phyloP scores from a whole-genome alignment of 1,139 yeast genomes.

The Geotrichum restrictum region DNA sequence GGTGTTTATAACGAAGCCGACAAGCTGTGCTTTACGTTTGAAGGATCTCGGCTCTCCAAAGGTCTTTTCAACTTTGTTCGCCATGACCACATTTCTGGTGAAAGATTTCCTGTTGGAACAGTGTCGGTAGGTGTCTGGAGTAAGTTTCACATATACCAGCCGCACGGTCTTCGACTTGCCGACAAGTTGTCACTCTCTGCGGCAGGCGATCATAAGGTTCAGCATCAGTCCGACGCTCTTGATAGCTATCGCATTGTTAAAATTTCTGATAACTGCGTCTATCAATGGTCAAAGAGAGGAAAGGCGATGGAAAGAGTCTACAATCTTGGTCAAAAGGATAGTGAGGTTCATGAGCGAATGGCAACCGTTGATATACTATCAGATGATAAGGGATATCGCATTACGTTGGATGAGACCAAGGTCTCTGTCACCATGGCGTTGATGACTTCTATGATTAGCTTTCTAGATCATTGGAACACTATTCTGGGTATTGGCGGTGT shows the following conservation, averaged over 20 bases:
- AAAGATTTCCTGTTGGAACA: constrained; percentile 56
- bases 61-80: constrained; percentile 12
- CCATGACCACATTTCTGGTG: constrained; percentile 33
- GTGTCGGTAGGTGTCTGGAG: constrained; percentile 59
- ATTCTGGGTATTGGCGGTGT: constrained; percentile 58
- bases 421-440: constrained; percentile 55
- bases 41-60: constrained; percentile 9
- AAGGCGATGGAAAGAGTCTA: constrained; percentile 54
- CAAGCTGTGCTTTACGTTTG: constrained; percentile 5
- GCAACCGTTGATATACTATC: constrained; percentile 22
- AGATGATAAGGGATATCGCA: constrained; percentile 51
- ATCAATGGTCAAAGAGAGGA: constrained; percentile 63
- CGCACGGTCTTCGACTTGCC: constrained; percentile 38
- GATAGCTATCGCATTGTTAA: constrained; percentile 58
- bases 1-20: constrained; percentile 52
- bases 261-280: constrained; percentile 54
- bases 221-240: constrained; percentile 58
- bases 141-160: constrained; percentile 51
- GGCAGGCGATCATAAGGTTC: constrained; percentile 61
- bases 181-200: constrained; percentile 38
- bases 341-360: constrained; percentile 57
- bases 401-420: constrained; percentile 51
- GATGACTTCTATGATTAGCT: constrained; percentile 56
- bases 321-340: constrained; percentile 57
- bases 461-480: constrained; percentile 66